These are phyloP conservation scores for Phytophthora crassamura DNA, from an alignment of 352 stramenopile genomes.

Conservation along the genomic window DNA sequence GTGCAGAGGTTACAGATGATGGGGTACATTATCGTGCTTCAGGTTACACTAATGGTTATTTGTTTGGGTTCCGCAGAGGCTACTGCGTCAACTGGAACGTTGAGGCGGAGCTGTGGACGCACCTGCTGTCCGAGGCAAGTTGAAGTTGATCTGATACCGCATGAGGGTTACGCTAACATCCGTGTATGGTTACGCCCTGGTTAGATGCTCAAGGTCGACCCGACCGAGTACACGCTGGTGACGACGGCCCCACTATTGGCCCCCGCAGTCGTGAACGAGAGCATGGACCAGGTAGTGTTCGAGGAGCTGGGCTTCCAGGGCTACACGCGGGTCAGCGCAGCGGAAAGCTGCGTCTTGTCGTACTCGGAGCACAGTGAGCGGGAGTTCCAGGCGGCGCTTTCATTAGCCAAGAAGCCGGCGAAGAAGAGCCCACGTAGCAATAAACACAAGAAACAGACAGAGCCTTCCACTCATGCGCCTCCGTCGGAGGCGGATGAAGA, in stretches of 20 bases:
- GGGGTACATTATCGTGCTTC: constrained; percentile 6
- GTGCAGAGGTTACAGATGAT: constrained; percentile 44
- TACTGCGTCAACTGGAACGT: constrained; percentile 88
- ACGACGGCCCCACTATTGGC: constrained; percentile 66
- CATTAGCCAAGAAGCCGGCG: constrained; percentile 4
- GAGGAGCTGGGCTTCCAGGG: constrained; percentile 73
- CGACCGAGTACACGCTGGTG: constrained; percentile 60
- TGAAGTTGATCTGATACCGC: constrained; percentile 20
- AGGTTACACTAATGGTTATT: constrained; percentile 6
- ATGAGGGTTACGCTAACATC: constrained; percentile 2
- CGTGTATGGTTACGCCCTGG: not conserved
- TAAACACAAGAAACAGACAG: constrained; percentile 15
- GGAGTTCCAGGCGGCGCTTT: constrained; percentile 20
- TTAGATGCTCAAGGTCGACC: constrained; percentile 56
- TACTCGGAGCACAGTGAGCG: constrained; percentile 51
- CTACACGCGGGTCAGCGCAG: constrained; percentile 55
- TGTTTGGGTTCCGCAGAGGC: constrained; percentile 41
- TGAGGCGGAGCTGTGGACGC: constrained; percentile 63
- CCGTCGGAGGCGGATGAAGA: constrained; percentile 18
- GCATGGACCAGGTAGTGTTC: constrained; percentile 85
- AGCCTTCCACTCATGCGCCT: not conserved
- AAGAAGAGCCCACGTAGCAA: constrained; percentile 32
- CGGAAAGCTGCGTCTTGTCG: constrained; percentile 72
- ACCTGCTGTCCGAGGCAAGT: constrained; percentile 61
- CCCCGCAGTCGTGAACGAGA: constrained; percentile 62